phyloP scores from a whole-genome alignment of 2,329 filamentous ascomycete species.

The Nigrospora sphaerica region DNA sequence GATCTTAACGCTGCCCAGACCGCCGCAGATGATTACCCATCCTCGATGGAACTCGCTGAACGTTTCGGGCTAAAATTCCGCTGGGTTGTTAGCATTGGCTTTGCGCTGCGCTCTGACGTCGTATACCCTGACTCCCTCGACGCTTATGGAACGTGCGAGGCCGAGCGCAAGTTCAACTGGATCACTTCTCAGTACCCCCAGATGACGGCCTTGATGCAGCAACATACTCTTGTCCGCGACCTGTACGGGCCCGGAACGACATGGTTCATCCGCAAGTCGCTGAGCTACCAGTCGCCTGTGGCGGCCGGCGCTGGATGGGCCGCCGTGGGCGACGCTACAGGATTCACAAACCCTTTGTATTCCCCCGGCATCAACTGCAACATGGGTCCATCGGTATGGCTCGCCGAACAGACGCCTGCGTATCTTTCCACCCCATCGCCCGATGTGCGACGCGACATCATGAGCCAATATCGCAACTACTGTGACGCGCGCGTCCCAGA shows the following conservation, averaged over 20 bases:
- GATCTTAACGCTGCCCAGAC: background rate
- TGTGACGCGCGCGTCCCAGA: constrained; percentile 8
- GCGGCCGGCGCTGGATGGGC: background rate
- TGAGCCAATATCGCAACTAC: constrained; percentile 10
- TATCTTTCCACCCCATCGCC: background rate
- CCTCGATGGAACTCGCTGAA: background rate
- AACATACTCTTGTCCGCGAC: background rate
- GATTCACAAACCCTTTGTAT: background rate
- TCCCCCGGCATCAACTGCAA: background rate
- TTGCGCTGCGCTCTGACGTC: background rate
- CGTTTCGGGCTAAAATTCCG: background rate
- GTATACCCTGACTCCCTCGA: background rate
- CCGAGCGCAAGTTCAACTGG: background rate
- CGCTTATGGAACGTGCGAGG: background rate
- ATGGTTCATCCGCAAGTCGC: background rate
- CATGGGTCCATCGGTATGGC: background rate
- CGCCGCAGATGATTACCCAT: background rate
- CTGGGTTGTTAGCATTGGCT: background rate
- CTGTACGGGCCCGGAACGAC: background rate
- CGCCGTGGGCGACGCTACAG: background rate
- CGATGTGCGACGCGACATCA: background rate
- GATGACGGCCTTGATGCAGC: background rate
- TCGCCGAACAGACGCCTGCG: background rate
- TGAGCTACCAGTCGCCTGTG: background rate
- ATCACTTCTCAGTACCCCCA: background rate